Conservation (phyloP, 140 eudicot species). For the Oenanthe javanica region DNA sequence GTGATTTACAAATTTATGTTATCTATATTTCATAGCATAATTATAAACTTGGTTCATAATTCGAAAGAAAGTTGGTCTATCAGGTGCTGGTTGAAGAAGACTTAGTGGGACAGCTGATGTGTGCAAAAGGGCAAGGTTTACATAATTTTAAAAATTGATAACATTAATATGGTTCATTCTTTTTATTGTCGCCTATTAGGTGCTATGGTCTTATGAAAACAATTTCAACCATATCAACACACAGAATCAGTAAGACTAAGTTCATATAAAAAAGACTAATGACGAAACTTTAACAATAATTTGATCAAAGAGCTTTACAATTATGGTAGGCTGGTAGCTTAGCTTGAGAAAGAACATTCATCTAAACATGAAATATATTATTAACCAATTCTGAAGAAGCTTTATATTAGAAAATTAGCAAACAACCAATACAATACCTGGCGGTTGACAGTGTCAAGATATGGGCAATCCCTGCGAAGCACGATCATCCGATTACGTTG, state of each 20-base stretch:
- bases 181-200: neutral
- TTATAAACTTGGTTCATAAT: neutral
- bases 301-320: neutral
- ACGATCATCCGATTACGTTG: conserved; percentile 42
- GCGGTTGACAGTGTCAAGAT: conserved; percentile 90
- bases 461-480: conserved; percentile 87
- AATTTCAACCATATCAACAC: neutral
- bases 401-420: neutral
- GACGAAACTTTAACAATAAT: neutral
- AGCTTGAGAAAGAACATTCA: neutral
- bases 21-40: neutral
- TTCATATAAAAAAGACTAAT: neutral
- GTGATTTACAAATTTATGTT: neutral
- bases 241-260: neutral
- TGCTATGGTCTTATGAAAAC: neutral
- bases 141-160: neutral
- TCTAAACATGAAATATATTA: neutral
- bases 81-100: neutral
- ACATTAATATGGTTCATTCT: neutral
- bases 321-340: neutral
- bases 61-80: neutral
- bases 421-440: conserved; percentile 46
- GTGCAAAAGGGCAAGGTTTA: neutral
- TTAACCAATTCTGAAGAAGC: neutral
- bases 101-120: neutral